Conservation (phyloP, 2,329 filamentous ascomycete genomes). For the Lizonia empirigonia region DNA sequence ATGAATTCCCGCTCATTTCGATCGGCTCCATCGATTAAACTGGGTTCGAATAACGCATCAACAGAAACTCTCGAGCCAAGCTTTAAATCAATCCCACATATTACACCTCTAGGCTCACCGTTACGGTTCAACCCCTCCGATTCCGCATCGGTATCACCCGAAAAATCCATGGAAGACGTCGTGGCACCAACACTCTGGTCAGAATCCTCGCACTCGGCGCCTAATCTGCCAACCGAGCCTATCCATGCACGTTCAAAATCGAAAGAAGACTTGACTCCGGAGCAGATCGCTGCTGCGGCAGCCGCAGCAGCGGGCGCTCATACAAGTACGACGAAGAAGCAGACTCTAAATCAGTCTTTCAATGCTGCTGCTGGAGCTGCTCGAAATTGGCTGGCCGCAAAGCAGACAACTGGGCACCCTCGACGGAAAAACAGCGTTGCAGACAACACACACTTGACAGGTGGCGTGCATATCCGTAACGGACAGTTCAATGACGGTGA, state of each 20-base stretch:
- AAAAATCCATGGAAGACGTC: constrained; percentile 26
- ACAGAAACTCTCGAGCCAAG: constrained; percentile 60
- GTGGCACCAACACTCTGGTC: constrained; percentile 33
- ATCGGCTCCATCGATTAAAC: constrained; percentile 68
- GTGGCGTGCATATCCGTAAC: constrained; percentile 17
- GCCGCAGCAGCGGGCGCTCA: constrained; percentile 29
- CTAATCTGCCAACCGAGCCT: constrained; percentile 10
- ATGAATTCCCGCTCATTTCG: constrained; percentile 61
- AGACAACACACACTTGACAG: constrained; percentile 17
- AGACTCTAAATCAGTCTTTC: constrained; percentile 44
- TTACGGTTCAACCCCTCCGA: constrained; percentile 43
- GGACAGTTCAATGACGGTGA: constrained; percentile 15
- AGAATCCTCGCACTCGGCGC: constrained; percentile 21
- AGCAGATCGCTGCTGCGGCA: constrained; percentile 31
- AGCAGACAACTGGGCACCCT: constrained; percentile 45
- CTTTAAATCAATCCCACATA: constrained; percentile 65
- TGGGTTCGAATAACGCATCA: constrained; percentile 70
- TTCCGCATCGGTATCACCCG: constrained; percentile 16
- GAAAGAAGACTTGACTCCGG: constrained; percentile 26
- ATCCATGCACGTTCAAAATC: constrained; percentile 23
- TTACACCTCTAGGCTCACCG: constrained; percentile 58
- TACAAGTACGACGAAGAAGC: constrained; percentile 21
- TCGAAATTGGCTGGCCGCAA: constrained; percentile 64
- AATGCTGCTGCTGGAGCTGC: constrained; percentile 61
- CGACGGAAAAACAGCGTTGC: constrained; percentile 18